Base-by-base conservation (phyloP, 768 basidiomycete genomes). In the Sporobolomyces pararoseus region DNA sequence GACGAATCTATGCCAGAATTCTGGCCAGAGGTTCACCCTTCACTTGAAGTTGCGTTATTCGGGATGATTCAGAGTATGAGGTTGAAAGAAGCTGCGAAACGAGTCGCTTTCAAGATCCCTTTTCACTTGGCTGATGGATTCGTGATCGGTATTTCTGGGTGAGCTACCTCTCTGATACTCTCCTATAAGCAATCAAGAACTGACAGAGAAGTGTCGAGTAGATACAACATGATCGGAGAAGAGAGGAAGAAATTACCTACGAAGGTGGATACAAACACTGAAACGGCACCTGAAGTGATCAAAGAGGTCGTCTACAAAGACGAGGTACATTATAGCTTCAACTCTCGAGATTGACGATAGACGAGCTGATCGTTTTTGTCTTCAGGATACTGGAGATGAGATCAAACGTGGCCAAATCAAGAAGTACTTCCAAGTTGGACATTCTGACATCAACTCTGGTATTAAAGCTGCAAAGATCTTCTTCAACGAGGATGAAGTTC, bases 151-250 rank as follows among this genome's bases (percentile, higher is more conserved):
- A 74, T 82, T 31, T 76, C 77, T 17, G 77, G 78, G 83, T 80
- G 59, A 67, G 76, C 52, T 42, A 35, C n/a, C n/a, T 32, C 21
- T 49, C 17, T 17, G 31, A 50, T 5, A 13, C 29, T 3, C 3
- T 2, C 60, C 34, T 1, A n/a, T n/a, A n/a, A n/a, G n/a, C n/a
- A n/a, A n/a, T n/a, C n/a, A n/a, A n/a, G n/a, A n/a, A n/a, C n/a
- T n/a, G n/a, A n/a, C n/a, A n/a, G n/a, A n/a, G n/a, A n/a, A n/a
- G n/a, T n/a, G n/a, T n/a, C n/a, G n/a, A n/a, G n/a, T n/a, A 96
- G 92, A 54, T 99, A 95, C 79, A 88, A 90, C 13, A 80, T 95
- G 51, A 84, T 98, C 21, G 90, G 90, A 2, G 88, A 93, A 76
- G 91, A 94, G 80, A 89, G 85, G 78, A 94, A 88, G 79, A 89